Percentiles rank a stretch among this genome's conserved stretches.
These are phyloP conservation scores for Pichia sporocuriosa DNA, from an alignment of 805 yeast genomes.

Conservation along the genomic window DNA sequence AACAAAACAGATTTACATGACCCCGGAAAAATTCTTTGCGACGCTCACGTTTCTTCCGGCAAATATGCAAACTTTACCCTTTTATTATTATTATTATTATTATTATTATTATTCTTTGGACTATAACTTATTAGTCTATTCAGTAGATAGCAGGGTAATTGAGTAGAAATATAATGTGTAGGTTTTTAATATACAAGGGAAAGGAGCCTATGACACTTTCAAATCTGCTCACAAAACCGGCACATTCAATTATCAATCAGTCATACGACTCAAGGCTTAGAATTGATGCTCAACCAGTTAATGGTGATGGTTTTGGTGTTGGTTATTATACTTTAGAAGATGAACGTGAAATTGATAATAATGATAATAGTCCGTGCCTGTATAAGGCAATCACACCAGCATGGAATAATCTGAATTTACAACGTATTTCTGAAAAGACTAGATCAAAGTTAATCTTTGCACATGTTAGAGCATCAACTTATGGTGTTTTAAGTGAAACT, in stretches of 20 bases:
- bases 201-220: conserved; percentile 82
- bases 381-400: conserved; percentile 97
- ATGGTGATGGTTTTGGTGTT: conserved; percentile 98
- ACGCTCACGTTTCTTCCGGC: no score
- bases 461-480: conserved; percentile 93
- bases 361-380: conserved; percentile 61
- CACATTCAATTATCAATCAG: conserved; percentile 94
- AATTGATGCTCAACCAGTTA: conserved; percentile 85
- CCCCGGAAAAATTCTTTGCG: no score
- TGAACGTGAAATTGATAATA: conserved; percentile 12
- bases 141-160: no score
- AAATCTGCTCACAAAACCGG: conserved; percentile 86
- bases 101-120: no score
- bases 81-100: no score
- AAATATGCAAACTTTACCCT: no score
- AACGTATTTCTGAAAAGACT: conserved; percentile 81
- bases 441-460: conserved; percentile 81
- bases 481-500: conserved; percentile 89
- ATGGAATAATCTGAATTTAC: conserved; percentile 92
- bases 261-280: conserved; percentile 87
- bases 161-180: conserved; percentile 54
- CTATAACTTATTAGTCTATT: no score
- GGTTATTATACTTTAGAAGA: conserved; percentile 79
- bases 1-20: no score
- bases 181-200: conserved; percentile 89